Conservation (phyloP, 345 rosid species). For the Abelmoschus esculentus region DNA sequence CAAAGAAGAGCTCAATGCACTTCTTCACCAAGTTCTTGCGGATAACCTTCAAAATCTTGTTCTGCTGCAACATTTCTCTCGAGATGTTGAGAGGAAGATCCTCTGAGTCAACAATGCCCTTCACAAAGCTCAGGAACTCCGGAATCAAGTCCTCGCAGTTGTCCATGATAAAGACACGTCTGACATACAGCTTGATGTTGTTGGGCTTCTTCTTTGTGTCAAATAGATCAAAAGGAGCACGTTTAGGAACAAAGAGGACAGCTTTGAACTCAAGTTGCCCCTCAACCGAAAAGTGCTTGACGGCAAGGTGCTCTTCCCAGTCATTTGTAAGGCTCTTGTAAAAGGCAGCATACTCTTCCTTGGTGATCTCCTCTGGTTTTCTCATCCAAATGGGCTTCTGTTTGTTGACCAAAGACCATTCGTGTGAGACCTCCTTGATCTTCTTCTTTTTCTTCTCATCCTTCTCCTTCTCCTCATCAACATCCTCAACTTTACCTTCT, state of each 20-base stretch:
- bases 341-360: not conserved
- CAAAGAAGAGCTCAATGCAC: constrained; percentile 80
- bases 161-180: constrained; percentile 94
- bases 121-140: constrained; percentile 71
- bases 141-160: constrained; percentile 90
- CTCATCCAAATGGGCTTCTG: not conserved
- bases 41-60: constrained; percentile 87
- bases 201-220: constrained; percentile 90
- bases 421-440: not conserved
- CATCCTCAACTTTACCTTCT: not conserved
- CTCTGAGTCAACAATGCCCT: constrained; percentile 90
- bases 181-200: constrained; percentile 89
- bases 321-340: not conserved
- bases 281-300: not conserved
- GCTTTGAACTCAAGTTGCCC: not conserved
- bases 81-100: constrained; percentile 91
- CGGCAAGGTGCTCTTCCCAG: not conserved
- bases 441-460: not conserved
- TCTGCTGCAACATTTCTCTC: constrained; percentile 74
- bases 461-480: not conserved
- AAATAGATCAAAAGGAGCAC: constrained; percentile 89
- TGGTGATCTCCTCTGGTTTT: not conserved
- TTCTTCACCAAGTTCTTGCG: constrained; percentile 92
- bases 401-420: not conserved
- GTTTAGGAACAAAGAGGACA: constrained; percentile 39